These are phyloP conservation scores for Tulasnella sp. DNA, from an alignment of 768 basidiomycete genomes.

Conservation along the genomic window DNA sequence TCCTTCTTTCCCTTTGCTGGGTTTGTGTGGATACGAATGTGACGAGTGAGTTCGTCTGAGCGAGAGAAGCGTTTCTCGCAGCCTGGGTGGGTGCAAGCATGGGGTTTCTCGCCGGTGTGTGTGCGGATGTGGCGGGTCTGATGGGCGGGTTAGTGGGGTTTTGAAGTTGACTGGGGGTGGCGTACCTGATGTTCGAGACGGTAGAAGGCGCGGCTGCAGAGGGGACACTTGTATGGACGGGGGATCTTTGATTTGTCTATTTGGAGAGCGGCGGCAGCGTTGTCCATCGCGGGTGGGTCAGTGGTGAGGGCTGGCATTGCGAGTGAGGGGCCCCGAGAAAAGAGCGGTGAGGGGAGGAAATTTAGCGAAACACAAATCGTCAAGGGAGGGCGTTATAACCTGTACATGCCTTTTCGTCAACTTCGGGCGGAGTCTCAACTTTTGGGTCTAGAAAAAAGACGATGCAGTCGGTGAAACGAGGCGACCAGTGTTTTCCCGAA, in stretches of 20 bases:
- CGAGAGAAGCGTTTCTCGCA: constrained; percentile 98
- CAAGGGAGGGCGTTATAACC: no score
- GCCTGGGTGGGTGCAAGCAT: constrained; percentile 78
- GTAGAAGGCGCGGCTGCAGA: constrained; percentile 92
- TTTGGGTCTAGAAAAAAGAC: no score
- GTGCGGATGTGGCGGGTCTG: constrained; percentile 97
- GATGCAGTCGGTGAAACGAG: no score
- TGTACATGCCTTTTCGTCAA: no score
- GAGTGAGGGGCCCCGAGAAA: no score
- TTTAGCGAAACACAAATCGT: no score
- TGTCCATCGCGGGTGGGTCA: no score
- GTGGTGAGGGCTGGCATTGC: no score
- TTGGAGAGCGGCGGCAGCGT: no score
- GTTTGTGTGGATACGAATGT: constrained; percentile 70
- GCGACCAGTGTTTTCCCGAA: no score
- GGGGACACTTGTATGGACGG: constrained; percentile 92
- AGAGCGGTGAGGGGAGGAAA: no score
- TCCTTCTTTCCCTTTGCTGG: constrained; percentile 33
- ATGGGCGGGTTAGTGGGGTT: constrained; percentile 18
- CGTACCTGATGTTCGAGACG: constrained; percentile 83
- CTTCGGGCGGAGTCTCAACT: no score
- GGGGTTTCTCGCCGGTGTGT: constrained; percentile 97
- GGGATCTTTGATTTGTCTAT: constrained; percentile 39
- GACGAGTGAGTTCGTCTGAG: constrained; percentile 95
- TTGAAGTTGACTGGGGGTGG: constrained; percentile 13